Base-by-base conservation (phyloP, 2,329 filamentous ascomycete species). In the Colletotrichum truncatum region DNA sequence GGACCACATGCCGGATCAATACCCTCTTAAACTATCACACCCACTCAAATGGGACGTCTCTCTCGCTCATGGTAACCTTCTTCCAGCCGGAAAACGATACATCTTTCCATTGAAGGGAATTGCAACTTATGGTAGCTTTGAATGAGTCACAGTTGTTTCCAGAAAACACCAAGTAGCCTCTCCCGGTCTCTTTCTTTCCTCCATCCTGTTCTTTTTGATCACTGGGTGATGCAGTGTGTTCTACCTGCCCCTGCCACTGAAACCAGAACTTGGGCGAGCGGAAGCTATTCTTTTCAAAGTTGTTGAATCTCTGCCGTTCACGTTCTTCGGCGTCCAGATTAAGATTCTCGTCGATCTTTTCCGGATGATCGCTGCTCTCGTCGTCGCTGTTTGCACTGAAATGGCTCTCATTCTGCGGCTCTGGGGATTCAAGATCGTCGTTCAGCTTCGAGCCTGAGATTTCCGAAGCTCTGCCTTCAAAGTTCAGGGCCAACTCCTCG, bases 261-360 rank as follows among this genome's bases (percentile, higher is more conserved):
- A 66, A 63, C 63, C 63, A 66, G 12, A 66, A 63, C 16, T 63
- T 66, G 8, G 63, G 63, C 2, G 63, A 66, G 1, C 63, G 43
- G 6, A 66, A 66, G 30, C 63, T 66, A 23, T 63, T 66, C 43
- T 66, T 66, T 25, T 66, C 63, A 4, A 66, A 66, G 4, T 18
- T 55, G 1, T 36, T 18, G 16, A 66, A 63, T 14, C 57, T 28
- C 4, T 4, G n/a, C 7, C n/a, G 28, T 10, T 66, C 55, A 12
- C 9, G 0, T 14, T 48, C 49, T 12, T 38, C 41, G 12, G 11
- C 4, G 12, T 43, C 16, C 0, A 10, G 12, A 12, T 10, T 23
- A 10, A n/a, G 1, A 23, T 4, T 18, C 8, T 34, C 1, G 21
- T 16, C 30, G 7, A 8, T 18, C 12, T 9, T 28, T 18, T 57